These are phyloP conservation scores for Clarireedia paspali DNA, from an alignment of 2,329 filamentous ascomycete genomes.

Conservation along the genomic window DNA sequence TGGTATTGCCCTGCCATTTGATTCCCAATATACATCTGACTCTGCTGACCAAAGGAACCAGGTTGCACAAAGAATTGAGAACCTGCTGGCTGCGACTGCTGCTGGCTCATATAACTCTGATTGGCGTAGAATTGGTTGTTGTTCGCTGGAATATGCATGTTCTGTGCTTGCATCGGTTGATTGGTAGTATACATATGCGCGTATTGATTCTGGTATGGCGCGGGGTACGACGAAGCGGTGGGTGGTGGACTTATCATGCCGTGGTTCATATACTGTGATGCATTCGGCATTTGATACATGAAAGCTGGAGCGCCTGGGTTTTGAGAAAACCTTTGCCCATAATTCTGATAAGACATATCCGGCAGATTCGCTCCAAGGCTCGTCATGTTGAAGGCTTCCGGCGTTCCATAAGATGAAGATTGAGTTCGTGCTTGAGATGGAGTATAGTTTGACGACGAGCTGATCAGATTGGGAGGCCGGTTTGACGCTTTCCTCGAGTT, in stretches of 20 bases:
- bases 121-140: conserved; percentile 22
- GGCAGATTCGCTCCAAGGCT: conserved; percentile 21
- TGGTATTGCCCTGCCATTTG: conserved; percentile 14
- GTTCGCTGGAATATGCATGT: conserved; percentile 9
- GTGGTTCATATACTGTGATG: conserved; percentile 17
- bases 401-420: conserved; percentile 11
- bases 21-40: conserved; percentile 17
- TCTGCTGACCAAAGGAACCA: conserved; percentile 20
- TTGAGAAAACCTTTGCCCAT: conserved; percentile 18
- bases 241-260: conserved; percentile 13
- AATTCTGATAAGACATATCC: conserved; percentile 21
- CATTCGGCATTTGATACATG: conserved; percentile 19
- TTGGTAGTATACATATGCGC: conserved; percentile 21
- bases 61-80: conserved; percentile 22
- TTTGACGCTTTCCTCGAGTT: neutral
- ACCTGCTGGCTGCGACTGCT: conserved; percentile 13
- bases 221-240: conserved; percentile 18
- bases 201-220: conserved; percentile 23
- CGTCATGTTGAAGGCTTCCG: conserved; percentile 23
- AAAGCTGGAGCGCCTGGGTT: conserved; percentile 13
- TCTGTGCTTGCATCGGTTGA: conserved; percentile 12
- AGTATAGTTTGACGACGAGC: conserved; percentile 8
- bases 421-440: conserved; percentile 4
- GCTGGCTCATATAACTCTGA: conserved; percentile 21
- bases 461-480: neutral